Evolutionary conservation across 371 early-diverging fungal genomes (phyloP).

Genomic region (Rhizopus sp.): DNA sequence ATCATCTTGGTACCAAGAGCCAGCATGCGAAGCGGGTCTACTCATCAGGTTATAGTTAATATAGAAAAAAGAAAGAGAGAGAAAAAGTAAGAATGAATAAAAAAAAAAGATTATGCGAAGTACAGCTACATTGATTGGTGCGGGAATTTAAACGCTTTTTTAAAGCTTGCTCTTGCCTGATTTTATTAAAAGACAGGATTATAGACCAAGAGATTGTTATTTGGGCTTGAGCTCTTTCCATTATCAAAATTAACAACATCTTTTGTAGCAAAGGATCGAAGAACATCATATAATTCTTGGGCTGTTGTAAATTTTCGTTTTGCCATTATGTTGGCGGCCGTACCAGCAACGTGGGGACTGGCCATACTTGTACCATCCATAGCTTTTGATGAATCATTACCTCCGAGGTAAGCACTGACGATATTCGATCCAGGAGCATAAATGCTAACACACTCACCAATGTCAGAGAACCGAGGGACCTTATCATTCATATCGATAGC

Average conservation of each 20-base stretch:
- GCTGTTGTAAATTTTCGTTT: conserved; percentile 17
- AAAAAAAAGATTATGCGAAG: too few species aligned
- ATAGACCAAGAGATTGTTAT: conserved; percentile 21
- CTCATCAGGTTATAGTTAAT: conserved; percentile 21
- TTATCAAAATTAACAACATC: conserved; percentile 6
- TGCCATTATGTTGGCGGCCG: conserved; percentile 46
- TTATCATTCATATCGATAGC: conserved; percentile 48
- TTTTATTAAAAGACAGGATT: conserved; percentile 11
- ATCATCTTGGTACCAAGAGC: conserved; percentile 75
- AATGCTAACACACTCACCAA: conserved; percentile 59
- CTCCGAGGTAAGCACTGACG: conserved; percentile 49
- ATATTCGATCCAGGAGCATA: conserved; percentile 56
- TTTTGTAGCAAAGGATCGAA: conserved; percentile 19
- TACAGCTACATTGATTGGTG: too few species aligned
- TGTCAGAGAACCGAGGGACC: conserved; percentile 53
- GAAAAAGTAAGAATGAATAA: background rate
- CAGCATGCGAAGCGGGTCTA: conserved; percentile 76
- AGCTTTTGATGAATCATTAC: conserved; percentile 30
- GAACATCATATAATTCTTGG: conserved; percentile 24
- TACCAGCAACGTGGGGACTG: conserved; percentile 66
- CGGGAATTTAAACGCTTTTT: too few species aligned
- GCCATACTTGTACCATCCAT: conserved; percentile 79
- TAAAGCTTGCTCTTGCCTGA: too few species aligned
- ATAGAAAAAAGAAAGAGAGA: conserved; percentile 1
- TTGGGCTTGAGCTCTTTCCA: conserved; percentile 10